Percentiles rank a stretch among this genome's conserved stretches.
phyloP scores from a whole-genome alignment of 2,329 filamentous ascomycete genomes.

The Penicillium sp. region DNA sequence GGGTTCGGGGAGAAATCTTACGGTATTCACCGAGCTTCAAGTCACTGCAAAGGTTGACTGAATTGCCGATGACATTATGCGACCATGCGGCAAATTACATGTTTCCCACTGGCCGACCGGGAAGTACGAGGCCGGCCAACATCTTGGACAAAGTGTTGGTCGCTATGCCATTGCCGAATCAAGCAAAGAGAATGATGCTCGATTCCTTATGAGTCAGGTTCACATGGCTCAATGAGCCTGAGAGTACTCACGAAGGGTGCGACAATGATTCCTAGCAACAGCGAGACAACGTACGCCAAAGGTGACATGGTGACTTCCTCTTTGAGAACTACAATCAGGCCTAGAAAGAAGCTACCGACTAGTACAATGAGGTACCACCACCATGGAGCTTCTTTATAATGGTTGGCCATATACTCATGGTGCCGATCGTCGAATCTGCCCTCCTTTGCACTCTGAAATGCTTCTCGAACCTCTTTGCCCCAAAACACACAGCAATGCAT shows the following conservation, averaged over 20 bases:
- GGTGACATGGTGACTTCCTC: slow-evolving; percentile 30
- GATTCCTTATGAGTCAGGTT: slow-evolving; percentile 16
- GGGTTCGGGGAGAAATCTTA: slow-evolving; percentile 27
- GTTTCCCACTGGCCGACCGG: slow-evolving; percentile 53
- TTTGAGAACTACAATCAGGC: slow-evolving; percentile 29
- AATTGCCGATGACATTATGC: slow-evolving; percentile 54
- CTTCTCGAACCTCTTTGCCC: slow-evolving; percentile 51
- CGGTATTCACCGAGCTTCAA: slow-evolving; percentile 60
- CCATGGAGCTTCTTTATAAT: slow-evolving; percentile 52
- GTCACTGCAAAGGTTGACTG: slow-evolving; percentile 52
- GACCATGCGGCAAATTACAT: slow-evolving; percentile 61
- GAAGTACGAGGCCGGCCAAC: slow-evolving; percentile 53
- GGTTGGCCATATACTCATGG: slow-evolving; percentile 51
- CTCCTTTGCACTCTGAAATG: slow-evolving; percentile 48
- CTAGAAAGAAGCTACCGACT: slow-evolving; percentile 29
- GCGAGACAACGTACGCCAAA: slow-evolving; percentile 33
- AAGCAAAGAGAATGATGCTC: slow-evolving; percentile 40
- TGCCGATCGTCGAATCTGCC: slow-evolving; percentile 52
- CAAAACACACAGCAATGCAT: slow-evolving; percentile 55
- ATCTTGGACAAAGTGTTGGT: slow-evolving; percentile 56
- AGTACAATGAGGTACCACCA: slow-evolving; percentile 34
- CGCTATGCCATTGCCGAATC: slow-evolving; percentile 15
- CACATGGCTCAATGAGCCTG: not conserved
- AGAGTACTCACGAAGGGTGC: slow-evolving; percentile 22
- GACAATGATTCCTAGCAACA: slow-evolving; percentile 29